Conservation (phyloP, 2,329 filamentous ascomycete genomes). For the Penicillium sp. region DNA sequence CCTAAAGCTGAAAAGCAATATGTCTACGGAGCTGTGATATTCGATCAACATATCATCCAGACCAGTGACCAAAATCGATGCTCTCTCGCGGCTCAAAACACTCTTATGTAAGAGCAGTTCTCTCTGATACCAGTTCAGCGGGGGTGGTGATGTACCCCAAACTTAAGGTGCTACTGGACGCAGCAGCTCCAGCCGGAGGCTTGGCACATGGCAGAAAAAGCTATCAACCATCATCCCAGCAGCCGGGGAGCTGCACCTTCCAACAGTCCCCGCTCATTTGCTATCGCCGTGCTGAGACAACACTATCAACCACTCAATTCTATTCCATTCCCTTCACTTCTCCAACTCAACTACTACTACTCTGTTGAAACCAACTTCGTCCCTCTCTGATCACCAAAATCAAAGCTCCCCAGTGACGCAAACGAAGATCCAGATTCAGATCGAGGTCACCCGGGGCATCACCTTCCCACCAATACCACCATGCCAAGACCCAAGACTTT, state of each 20-base stretch:
- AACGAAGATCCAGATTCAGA: neutral
- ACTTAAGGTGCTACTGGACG: neutral
- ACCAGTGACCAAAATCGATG: neutral
- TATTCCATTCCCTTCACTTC: neutral
- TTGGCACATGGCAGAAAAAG: conserved; percentile 1
- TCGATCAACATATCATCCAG: too few relatives aligned
- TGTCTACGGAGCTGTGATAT: too few relatives aligned
- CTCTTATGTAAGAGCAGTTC: too few relatives aligned
- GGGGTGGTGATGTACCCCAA: neutral
- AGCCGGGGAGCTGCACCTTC: neutral
- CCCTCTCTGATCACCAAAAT: neutral
- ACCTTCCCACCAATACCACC: neutral
- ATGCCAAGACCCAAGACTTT: conserved; percentile 48
- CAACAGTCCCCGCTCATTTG: neutral
- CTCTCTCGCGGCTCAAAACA: neutral
- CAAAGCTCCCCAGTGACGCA: neutral
- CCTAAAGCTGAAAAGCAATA: neutral
- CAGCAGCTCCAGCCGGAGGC: neutral
- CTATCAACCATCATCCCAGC: neutral
- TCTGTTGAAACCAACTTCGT: neutral
- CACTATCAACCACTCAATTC: neutral
- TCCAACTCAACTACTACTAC: neutral
- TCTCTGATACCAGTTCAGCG: neutral
- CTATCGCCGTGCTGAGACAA: neutral
- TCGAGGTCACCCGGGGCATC: neutral